phyloP scores from a whole-genome alignment of 352 stramenopile species.

The Globisporangium paroecandrum region DNA sequence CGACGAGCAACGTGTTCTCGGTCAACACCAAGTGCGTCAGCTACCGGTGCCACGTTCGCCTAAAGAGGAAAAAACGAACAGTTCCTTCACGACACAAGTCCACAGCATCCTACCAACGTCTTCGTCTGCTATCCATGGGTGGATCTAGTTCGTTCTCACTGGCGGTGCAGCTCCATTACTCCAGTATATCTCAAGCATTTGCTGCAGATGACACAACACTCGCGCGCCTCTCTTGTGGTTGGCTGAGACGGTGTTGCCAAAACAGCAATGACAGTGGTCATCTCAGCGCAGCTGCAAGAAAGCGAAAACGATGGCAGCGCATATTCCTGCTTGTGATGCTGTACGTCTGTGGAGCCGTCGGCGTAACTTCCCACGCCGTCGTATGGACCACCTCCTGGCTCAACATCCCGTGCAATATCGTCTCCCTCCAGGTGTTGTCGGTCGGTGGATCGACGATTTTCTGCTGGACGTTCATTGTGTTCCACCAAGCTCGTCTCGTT shows the following conservation, averaged over 20 bases:
- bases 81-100: not conserved
- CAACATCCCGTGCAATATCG: not conserved
- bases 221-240: not conserved
- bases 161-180: not conserved
- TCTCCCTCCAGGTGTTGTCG: not conserved
- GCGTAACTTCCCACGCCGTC: not conserved
- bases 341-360: not conserved
- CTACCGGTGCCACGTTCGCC: conserved; percentile 26
- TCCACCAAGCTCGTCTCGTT: not conserved
- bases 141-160: not conserved
- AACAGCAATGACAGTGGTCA: not conserved
- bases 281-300: not conserved
- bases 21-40: conserved; percentile 21
- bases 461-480: not conserved
- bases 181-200: not conserved
- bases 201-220: not conserved
- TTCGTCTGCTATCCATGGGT: not conserved
- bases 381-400: not conserved
- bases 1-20: conserved; percentile 17
- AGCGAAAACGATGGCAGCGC: not conserved
- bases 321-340: not conserved
- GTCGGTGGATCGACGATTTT: not conserved
- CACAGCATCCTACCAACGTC: not conserved
- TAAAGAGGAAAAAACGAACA: not conserved
- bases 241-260: not conserved